These are phyloP conservation scores for Agaricales sp. DNA, from an alignment of 1,284 basidiomycete species.

Conservation along the genomic window DNA sequence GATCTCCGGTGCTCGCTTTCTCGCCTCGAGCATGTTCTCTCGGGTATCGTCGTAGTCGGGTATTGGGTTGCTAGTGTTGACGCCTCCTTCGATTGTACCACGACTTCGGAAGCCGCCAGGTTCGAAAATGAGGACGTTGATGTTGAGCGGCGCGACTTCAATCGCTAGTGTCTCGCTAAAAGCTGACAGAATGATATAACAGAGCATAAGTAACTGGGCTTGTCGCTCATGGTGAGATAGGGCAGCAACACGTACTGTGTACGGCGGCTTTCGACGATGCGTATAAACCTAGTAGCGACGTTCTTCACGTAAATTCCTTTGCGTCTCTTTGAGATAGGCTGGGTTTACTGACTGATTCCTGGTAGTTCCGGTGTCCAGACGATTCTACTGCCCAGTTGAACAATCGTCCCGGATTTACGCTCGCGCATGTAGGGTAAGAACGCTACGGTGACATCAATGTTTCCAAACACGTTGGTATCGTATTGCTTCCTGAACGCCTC, in stretches of 20 bases:
- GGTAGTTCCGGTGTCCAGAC: not conserved
- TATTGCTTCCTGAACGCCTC: constrained; percentile 3
- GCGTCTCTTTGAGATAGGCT: too few relatives aligned
- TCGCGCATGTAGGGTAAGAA: constrained; percentile 16
- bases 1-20: not conserved
- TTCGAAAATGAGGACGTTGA: constrained; percentile 21
- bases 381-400: constrained; percentile 5
- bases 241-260: not conserved
- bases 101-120: constrained; percentile 14
- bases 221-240: not conserved
- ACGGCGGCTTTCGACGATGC: not conserved
- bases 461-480: constrained; percentile 18
- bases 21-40: not conserved
- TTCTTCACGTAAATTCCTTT: too few relatives aligned
- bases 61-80: not conserved
- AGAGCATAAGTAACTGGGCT: too few relatives aligned
- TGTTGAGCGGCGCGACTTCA: constrained; percentile 18
- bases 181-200: too few relatives aligned
- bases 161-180: constrained; percentile 18
- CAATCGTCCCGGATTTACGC: constrained; percentile 13
- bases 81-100: not conserved
- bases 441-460: constrained; percentile 14
- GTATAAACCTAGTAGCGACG: not conserved
- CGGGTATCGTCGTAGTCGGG: not conserved
- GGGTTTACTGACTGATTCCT: not conserved